Percentiles rank a stretch among this genome's conserved stretches.
These are phyloP conservation scores for Elaeis oleifera DNA, from an alignment of 202 grass and related monocot genomes.

Conservation along the genomic window DNA sequence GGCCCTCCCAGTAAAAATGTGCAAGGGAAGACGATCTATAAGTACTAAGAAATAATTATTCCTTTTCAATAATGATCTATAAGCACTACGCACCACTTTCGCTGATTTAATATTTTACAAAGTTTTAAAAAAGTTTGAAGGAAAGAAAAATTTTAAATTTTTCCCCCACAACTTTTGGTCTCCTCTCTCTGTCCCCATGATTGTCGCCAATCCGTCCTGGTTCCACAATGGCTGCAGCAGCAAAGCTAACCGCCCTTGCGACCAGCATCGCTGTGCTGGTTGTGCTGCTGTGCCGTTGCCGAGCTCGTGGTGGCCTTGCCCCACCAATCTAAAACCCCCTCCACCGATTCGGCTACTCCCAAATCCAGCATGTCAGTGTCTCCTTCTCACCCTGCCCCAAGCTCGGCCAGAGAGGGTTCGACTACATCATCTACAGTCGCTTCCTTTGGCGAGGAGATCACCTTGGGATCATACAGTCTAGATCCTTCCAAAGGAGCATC, in stretches of 20 bases:
- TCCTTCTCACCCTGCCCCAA: conserved; percentile 22
- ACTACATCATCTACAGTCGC: conserved; percentile 57
- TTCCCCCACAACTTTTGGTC: too few species aligned
- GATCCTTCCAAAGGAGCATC: too few species aligned
- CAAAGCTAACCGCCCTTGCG: neutral
- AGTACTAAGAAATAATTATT: too few species aligned
- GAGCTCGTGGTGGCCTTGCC: conserved; percentile 39
- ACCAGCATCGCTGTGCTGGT: neutral
- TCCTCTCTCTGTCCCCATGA: too few species aligned
- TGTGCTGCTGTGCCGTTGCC: conserved; percentile 32
- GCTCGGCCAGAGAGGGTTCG: conserved; percentile 45
- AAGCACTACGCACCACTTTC: too few species aligned
- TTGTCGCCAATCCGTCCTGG: too few species aligned
- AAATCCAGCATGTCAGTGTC: conserved; percentile 29
- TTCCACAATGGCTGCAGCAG: neutral
- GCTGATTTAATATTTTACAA: too few species aligned
- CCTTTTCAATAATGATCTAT: too few species aligned
- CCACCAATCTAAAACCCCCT: conserved; percentile 34
- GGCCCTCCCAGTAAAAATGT: too few species aligned
- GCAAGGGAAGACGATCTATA: too few species aligned
- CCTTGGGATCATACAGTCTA: neutral
- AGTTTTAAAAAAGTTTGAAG: too few species aligned
- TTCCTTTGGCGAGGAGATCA: conserved; percentile 39
- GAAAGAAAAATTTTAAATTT: too few species aligned
- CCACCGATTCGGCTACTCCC: conserved; percentile 19